Base-by-base conservation (phyloP, 768 basidiomycete genomes). In the Auricularia heimuer region DNA sequence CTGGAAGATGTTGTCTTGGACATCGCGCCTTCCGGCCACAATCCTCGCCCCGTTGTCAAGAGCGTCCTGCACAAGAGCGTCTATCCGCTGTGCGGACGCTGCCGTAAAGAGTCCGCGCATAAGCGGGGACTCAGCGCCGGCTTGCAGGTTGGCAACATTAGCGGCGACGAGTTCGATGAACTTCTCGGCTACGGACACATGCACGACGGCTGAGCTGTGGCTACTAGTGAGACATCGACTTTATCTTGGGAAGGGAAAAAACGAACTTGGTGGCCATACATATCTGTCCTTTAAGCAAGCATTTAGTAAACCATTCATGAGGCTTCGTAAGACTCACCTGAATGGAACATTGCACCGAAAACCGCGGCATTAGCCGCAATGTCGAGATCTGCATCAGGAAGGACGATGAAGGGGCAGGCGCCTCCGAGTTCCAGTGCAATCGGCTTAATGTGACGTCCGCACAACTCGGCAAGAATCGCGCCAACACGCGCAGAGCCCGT, bases 361-460 rank as follows among this genome's bases (percentile, higher is more conserved):
- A 60, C 34, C 10, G 34, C 56, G 24, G 56, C 24, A 33, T 60
- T 60, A 29, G 34, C 56, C 29, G 34, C 56, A 10, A 29, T 12
- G 3, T 60, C 56, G 29, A 60, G 24, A 24, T 60, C 56, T 10
- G 56, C 56, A 10, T 60, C 56, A 24, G 24, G 11, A 10, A 60
- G 56, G 24, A 60, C 56, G 24, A 60, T 60, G 29, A 60, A 60
- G 16, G 56, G 56, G 29, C 29, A 29, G 3, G 56, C 24, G 34
- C 56, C 56, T 10, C 56, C 56, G 56, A 60, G 56, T 18, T 60
- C 56, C 24, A 60, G 56, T 6, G 29, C 12, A 18, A 29, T 73
- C 62, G 77, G 75, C 74, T 78, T 78, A 67, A 78, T 67, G 63
- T 77, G 65, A 54, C 71, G 68, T 2, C 76, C 78, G 61, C 73